A percentile compares a stretch with the other conserved stretches of the same genome.
Evolutionary conservation across 441 rosid species (phyloP).

Genomic region (Kokia cookei): DNA sequence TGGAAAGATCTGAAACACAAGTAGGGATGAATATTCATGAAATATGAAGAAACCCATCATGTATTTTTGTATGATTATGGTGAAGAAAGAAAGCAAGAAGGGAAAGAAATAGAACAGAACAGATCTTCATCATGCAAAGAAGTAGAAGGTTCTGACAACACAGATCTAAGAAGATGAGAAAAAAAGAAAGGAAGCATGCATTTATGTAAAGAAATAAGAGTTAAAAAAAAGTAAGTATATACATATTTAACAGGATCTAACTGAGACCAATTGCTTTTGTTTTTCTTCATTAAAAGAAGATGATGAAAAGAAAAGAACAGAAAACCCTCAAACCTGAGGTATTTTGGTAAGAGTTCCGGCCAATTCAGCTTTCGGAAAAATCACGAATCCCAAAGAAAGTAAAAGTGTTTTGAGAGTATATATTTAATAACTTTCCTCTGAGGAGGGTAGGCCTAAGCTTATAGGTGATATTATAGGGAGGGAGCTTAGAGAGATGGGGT

Average conservation of each 20-base stretch:
- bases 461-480: neutral
- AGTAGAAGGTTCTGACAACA: constrained; percentile 20
- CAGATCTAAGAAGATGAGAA: constrained; percentile 14
- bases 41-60: neutral
- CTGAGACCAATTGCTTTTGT: neutral
- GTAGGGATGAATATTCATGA: neutral
- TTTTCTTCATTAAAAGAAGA: neutral
- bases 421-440: neutral
- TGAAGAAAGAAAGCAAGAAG: neutral
- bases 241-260: constrained; percentile 4
- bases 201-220: neutral
- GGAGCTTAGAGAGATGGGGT: constrained; percentile 1
- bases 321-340: constrained; percentile 25
- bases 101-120: neutral
- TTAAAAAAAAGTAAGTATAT: constrained; percentile 7
- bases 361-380: constrained; percentile 57
- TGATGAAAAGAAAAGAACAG: neutral
- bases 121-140: constrained; percentile 5
- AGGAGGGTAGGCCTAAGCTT: neutral
- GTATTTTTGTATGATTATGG: neutral
- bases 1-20: neutral
- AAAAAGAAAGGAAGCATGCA: constrained; percentile 5
- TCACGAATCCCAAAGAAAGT: constrained; percentile 37
- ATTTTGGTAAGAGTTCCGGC: constrained; percentile 30
- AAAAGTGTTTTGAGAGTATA: constrained; percentile 12